Conservation (phyloP, 116 monocot species). For the Dioscorea cayenensis region DNA sequence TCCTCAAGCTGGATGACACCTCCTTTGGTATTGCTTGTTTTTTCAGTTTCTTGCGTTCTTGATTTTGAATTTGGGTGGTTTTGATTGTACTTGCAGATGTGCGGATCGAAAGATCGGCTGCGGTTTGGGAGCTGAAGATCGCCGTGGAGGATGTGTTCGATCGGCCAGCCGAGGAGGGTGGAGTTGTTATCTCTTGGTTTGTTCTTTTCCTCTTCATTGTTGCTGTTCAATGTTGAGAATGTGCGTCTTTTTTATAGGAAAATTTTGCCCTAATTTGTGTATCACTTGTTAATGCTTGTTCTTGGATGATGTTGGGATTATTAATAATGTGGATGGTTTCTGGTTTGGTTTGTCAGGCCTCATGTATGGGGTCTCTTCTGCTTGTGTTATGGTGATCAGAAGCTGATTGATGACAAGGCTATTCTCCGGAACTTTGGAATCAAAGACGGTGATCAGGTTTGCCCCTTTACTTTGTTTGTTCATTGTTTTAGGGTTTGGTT, state of each 20-base stretch:
- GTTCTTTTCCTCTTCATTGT: background rate
- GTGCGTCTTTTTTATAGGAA: background rate
- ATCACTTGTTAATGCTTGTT: background rate
- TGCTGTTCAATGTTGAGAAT: background rate
- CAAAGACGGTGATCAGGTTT: conserved; percentile 62
- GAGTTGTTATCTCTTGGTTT: conserved; percentile 43
- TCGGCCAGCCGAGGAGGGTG: conserved; percentile 10
- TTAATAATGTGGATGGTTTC: background rate
- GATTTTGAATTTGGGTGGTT: background rate
- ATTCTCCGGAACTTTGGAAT: conserved; percentile 32
- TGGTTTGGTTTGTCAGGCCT: conserved; percentile 19
- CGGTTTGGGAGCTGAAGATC: conserved; percentile 40
- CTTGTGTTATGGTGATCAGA: conserved; percentile 39
- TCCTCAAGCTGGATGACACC: conserved; percentile 51
- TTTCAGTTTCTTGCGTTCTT: background rate
- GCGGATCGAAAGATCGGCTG: conserved; percentile 21
- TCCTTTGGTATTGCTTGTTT: conserved; percentile 27
- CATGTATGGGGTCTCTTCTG: conserved; percentile 77
- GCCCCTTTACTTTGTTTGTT: background rate
- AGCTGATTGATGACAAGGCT: conserved; percentile 39
- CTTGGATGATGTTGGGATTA: background rate
- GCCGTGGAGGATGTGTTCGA: conserved; percentile 48
- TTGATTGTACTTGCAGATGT: conserved; percentile 29
- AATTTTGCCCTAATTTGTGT: background rate
- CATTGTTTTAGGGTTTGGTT: background rate